phyloP scores from a whole-genome alignment of 2,329 filamentous ascomycete species.

The Talaromyces amestolkiae region DNA sequence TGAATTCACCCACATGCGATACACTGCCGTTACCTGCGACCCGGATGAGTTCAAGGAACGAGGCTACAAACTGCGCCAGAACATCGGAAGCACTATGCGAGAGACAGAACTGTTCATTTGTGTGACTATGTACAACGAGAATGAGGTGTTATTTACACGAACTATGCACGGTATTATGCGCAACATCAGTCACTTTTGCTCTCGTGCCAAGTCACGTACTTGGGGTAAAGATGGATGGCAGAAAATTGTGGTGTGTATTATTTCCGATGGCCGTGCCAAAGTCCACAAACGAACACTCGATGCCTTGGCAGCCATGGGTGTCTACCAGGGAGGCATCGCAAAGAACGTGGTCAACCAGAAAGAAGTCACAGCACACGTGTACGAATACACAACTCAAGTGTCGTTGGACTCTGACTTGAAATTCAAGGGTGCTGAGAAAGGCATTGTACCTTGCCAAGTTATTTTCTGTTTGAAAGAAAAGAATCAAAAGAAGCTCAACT shows the following conservation, averaged over 20 bases:
- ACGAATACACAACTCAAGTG: conserved; percentile 98
- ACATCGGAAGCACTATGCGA: conserved; percentile 75
- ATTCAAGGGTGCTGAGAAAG: conserved; percentile 98
- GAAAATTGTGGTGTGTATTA: conserved; percentile 97
- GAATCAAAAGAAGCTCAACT: conserved; percentile 97
- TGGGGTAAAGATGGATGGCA: conserved; percentile 99
- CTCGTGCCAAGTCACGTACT: conserved; percentile 82
- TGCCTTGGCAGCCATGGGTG: conserved; percentile 90
- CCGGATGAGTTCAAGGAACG: conserved; percentile 87
- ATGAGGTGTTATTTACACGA: conserved; percentile 91
- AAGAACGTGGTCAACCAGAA: conserved; percentile 98
- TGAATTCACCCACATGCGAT: conserved; percentile 98
- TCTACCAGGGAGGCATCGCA: conserved; percentile 96
- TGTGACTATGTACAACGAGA: conserved; percentile 98
- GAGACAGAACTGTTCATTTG: conserved; percentile 97
- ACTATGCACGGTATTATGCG: conserved; percentile 99
- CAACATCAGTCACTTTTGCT: conserved; percentile 96
- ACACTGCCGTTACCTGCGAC: conserved; percentile 97
- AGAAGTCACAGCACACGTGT: conserved; percentile 93
- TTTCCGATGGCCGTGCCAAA: conserved; percentile 89
- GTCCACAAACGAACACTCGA: conserved; percentile 93
- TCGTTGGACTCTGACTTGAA: conserved; percentile 93
- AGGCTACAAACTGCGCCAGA: conserved; percentile 90
- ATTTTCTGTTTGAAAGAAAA: conserved; percentile 98
- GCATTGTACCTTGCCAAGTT: conserved; percentile 96